Conservation (phyloP, 768 basidiomycete species). For the Tricholoma furcatifolium region DNA sequence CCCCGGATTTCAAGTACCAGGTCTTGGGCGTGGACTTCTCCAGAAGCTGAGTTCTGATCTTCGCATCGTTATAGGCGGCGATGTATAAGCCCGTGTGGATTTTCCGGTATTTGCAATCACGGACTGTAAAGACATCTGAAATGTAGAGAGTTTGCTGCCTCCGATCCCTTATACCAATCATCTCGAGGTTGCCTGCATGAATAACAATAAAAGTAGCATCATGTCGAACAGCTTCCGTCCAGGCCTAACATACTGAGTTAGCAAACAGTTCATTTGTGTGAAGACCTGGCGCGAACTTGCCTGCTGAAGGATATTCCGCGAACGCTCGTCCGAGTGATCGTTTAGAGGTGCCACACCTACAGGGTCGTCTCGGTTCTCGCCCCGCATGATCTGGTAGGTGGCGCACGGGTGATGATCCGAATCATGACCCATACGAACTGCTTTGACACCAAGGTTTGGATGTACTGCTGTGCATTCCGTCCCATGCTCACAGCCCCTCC, state of each 20-base stretch:
- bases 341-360: not conserved
- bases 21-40: not conserved
- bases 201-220: slow-evolving; percentile 8
- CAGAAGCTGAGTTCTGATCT: not conserved
- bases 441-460: not conserved
- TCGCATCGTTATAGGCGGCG: not conserved
- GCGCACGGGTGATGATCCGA: not conserved
- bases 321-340: not conserved
- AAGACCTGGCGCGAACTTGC: no score
- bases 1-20: not conserved
- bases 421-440: slow-evolving; percentile 10
- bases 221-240: slow-evolving; percentile 2
- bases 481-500: slow-evolving; percentile 7
- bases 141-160: slow-evolving; percentile 1
- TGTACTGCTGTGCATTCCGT: slow-evolving; percentile 1
- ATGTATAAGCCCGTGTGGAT: slow-evolving; percentile 1
- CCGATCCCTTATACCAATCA: slow-evolving; percentile 3
- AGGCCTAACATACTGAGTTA: no score
- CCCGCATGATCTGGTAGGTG: not conserved
- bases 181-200: slow-evolving; percentile 5
- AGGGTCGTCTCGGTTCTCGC: not conserved
- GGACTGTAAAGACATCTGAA: not conserved
- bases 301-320: slow-evolving; percentile 5
- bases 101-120: not conserved
- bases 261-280: no score